A percentile compares a stretch with the other conserved stretches of the same genome.
Evolutionary conservation across 306 rosid genomes (phyloP).

Genomic region (Glycine latifolia): DNA sequence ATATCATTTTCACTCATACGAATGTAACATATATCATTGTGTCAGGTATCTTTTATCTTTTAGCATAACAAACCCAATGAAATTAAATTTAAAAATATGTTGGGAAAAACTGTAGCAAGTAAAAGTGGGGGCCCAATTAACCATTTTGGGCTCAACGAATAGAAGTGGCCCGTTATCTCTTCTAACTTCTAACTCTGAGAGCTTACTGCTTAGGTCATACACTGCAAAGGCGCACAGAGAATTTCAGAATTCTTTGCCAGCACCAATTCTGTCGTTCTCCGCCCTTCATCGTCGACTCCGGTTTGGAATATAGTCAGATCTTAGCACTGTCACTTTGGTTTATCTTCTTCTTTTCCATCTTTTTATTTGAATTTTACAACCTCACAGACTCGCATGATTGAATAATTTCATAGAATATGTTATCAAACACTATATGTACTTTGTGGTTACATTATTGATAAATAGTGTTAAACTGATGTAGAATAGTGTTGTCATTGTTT

Average conservation of each 20-base stretch:
- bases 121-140: no score
- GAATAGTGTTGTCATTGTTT: slow-evolving; percentile 37
- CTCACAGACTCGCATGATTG: neutral
- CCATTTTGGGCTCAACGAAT: neutral
- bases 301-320: slow-evolving; percentile 3
- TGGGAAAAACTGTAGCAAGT: no score
- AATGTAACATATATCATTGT: no score
- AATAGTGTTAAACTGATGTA: slow-evolving; percentile 23
- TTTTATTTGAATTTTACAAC: neutral
- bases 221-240: slow-evolving; percentile 18
- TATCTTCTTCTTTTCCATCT: neutral
- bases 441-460: neutral
- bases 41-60: no score
- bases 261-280: slow-evolving; percentile 21
- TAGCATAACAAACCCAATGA: no score
- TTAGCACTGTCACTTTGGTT: neutral
- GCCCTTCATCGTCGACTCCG: slow-evolving; percentile 25
- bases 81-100: no score
- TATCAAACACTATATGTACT: neutral
- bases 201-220: slow-evolving; percentile 41
- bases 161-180: neutral
- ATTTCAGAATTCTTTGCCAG: neutral
- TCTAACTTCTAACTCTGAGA: neutral
- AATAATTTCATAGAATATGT: neutral
- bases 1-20: no score